A percentile compares a stretch with the other conserved stretches of the same genome.
Evolutionary conservation across 352 stramenopile genomes (phyloP).

Genomic region (Hyaloperonospora brassicae): DNA sequence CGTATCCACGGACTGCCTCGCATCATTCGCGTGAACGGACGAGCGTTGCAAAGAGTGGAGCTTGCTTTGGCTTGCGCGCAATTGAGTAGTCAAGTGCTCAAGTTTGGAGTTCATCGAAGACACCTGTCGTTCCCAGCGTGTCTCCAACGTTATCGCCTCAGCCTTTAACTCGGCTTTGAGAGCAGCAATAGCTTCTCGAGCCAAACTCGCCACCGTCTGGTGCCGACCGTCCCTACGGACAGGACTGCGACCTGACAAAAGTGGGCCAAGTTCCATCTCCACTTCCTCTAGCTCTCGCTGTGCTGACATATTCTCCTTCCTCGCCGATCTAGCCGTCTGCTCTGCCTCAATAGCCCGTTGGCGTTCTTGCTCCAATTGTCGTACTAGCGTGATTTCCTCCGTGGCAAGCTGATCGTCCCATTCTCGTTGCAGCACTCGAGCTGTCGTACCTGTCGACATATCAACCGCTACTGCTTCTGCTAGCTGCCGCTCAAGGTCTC

Average conservation of each 20-base stretch:
- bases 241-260: slow-evolving; percentile 13
- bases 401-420: slow-evolving; percentile 30
- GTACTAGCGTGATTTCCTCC: slow-evolving; percentile 42
- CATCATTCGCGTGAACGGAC: slow-evolving; percentile 35
- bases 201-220: slow-evolving; percentile 16
- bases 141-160: slow-evolving; percentile 27
- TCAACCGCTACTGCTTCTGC: slow-evolving; percentile 23
- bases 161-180: slow-evolving; percentile 45
- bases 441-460: slow-evolving; percentile 29
- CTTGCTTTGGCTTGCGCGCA: slow-evolving; percentile 43
- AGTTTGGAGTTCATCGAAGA: slow-evolving; percentile 32
- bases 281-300: slow-evolving; percentile 36
- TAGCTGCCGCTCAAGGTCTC: slow-evolving; percentile 44
- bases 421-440: slow-evolving; percentile 34
- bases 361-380: slow-evolving; percentile 38
- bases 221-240: slow-evolving; percentile 5
- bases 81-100: slow-evolving; percentile 33
- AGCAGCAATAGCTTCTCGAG: slow-evolving; percentile 27
- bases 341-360: slow-evolving; percentile 28
- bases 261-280: slow-evolving; percentile 29
- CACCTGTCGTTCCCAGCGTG: slow-evolving; percentile 40
- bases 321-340: slow-evolving; percentile 18
- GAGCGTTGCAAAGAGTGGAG: slow-evolving; percentile 40
- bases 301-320: slow-evolving; percentile 25
- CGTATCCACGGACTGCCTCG: slow-evolving; percentile 31